Base-by-base conservation (phyloP, 208 protist genomes). In the Chromosphaera perkinsii region DNA sequence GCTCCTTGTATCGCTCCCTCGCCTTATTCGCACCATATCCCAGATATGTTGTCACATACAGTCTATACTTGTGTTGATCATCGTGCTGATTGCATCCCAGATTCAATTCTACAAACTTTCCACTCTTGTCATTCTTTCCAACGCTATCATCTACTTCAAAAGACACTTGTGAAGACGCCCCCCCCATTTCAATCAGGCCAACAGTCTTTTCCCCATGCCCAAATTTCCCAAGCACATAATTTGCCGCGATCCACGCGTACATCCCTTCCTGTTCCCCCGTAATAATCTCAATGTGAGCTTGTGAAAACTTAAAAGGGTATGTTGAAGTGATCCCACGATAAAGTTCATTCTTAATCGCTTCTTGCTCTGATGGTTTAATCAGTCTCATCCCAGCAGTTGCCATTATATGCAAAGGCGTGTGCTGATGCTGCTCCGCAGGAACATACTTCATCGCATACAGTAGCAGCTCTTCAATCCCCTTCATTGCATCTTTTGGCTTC, bases 141-240 rank as follows among this genome's bases (percentile, higher is more conserved):
- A n/a, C n/a, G n/a, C n/a, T n/a, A n/a, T n/a, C n/a, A n/a, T 17
- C 10, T 54, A 65, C 36, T 51, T 52, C 42, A 17, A 39, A 9
- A 4, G 36, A 52, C 3, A 63, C 40, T 33, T 72, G 66, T 5
- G 33, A 26, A 7, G 54, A 64, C 17, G 54, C 66, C 22, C 66
- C 66, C 17, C 66, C 66, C 66, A 72, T 72, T 5, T 72, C 66
- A n/a, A 72, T 27, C 49, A 66, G 22, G 10, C 66, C 66, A 9
- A 66, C 54, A 22, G 66, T 72, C 14, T n/a, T 7, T 3, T 52
- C n/a, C 26, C 39, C 49, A 51, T 62, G 54, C 20, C 14, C 20
- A 31, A 72, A 52, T 14, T 29, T 29, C 14, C 55, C 55, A 2
- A 65, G 42, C 9, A 61, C 45, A 20, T 51, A 59, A 31, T 72